Evolutionary conservation across 164 flowering plant genomes (phyloP).

Genomic region (Sextonia rubra): DNA sequence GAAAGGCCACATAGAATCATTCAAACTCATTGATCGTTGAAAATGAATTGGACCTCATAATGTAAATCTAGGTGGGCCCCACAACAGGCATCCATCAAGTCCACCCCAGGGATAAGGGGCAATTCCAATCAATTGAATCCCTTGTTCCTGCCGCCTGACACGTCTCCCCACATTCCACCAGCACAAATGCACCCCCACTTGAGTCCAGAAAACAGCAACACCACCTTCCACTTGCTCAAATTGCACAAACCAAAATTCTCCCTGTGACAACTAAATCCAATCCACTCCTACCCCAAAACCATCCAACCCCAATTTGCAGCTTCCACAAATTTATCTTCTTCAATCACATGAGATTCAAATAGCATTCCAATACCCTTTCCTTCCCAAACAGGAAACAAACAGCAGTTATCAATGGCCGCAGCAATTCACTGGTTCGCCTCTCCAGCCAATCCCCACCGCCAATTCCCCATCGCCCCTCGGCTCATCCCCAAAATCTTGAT

Average conservation of each 20-base stretch:
- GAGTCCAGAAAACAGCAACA: not conserved
- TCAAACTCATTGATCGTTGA: no score
- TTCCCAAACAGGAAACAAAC: not conserved
- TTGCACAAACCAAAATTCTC: not conserved
- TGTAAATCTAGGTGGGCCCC: not conserved
- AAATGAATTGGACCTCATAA: no score
- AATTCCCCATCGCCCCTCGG: not conserved
- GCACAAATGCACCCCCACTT: not conserved
- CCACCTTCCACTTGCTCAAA: not conserved
- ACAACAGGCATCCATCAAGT: not conserved
- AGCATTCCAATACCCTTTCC: not conserved
- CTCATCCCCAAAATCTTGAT: not conserved
- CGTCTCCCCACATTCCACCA: not conserved
- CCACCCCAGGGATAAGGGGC: not conserved
- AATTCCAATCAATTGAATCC: not conserved
- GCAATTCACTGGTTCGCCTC: slow-evolving; percentile 1
- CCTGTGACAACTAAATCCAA: not conserved
- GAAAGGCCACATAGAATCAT: no score
- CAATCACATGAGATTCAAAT: not conserved
- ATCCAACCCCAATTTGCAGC: not conserved
- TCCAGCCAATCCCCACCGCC: not conserved
- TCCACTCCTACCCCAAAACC: not conserved
- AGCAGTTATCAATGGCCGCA: not conserved
- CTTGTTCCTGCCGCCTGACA: not conserved
- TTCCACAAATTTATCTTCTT: not conserved